phyloP scores from a whole-genome alignment of 495 filamentous ascomycete genomes.

The Symbiotaphrina buchneri region DNA sequence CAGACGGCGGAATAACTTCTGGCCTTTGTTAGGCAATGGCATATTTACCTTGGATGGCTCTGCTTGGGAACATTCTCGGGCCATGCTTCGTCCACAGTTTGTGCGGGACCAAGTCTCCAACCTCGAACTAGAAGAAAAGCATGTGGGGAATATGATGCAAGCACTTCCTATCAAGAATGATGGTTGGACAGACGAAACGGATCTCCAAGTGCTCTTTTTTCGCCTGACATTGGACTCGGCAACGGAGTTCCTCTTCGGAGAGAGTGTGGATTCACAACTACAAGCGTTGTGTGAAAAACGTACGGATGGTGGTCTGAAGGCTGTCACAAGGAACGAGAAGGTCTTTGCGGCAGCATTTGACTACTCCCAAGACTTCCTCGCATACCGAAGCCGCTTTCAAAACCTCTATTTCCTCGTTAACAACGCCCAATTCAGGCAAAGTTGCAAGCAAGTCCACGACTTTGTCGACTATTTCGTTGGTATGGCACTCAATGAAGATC shows the following conservation, averaged over 20 bases:
- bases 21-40: constrained; percentile 28
- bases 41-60: constrained; percentile 54
- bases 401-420: constrained; percentile 19
- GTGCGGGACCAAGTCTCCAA: constrained; percentile 21
- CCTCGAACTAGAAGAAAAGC: constrained; percentile 9
- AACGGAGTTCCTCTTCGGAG: constrained; percentile 44
- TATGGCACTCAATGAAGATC: constrained; percentile 15
- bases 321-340: constrained; percentile 12
- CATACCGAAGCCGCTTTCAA: constrained; percentile 10
- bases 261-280: constrained; percentile 19
- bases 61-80: constrained; percentile 36
- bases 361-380: constrained; percentile 17
- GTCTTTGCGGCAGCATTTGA: constrained; percentile 25
- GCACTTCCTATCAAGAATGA: constrained; percentile 6
- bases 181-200: constrained; percentile 20
- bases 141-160: constrained; percentile 7
- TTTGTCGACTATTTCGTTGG: constrained; percentile 26
- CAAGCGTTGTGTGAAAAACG: background rate
- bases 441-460: constrained; percentile 17
- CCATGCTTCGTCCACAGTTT: constrained; percentile 29
- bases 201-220: constrained; percentile 36
- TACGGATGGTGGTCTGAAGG: no score
- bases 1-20: constrained; percentile 17
- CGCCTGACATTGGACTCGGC: constrained; percentile 41
- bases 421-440: constrained; percentile 16